phyloP scores from a whole-genome alignment of 768 basidiomycete genomes.

The Collybia sordida region DNA sequence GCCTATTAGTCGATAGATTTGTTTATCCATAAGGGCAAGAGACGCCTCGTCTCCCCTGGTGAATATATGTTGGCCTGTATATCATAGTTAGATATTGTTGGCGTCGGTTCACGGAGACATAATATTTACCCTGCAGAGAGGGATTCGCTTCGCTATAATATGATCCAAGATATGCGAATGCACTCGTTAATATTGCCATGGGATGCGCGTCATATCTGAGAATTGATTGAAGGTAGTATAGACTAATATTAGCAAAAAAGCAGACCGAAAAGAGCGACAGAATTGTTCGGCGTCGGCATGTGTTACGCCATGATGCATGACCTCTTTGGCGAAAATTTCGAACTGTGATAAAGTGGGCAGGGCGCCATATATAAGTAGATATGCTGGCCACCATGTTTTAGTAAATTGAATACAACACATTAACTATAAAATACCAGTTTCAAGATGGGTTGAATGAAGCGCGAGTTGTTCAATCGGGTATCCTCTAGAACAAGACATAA shows the following conservation, averaged over 20 bases:
- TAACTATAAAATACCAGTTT: conserved; percentile 42
- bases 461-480: conserved; percentile 94
- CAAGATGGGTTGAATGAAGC: conserved; percentile 74
- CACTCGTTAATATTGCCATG: conserved; percentile 87
- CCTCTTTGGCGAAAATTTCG: conserved; percentile 66
- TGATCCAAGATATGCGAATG: conserved; percentile 85
- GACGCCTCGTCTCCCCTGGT: conserved; percentile 67
- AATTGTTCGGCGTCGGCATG: conserved; percentile 71
- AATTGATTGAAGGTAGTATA: not conserved
- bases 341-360: conserved; percentile 67
- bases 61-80: conserved; percentile 71
- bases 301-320: conserved; percentile 71
- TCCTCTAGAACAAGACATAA: conserved; percentile 48
- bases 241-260: not conserved
- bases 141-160: conserved; percentile 90
- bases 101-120: not conserved
- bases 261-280: conserved; percentile 65
- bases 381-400: conserved; percentile 38
- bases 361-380: conserved; percentile 86
- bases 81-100: not conserved
- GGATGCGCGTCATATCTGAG: conserved; percentile 89
- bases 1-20: conserved; percentile 85
- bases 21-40: conserved; percentile 85
- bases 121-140: conserved; percentile 65
- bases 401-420: not conserved